Percentiles rank a stretch among this genome's conserved stretches.
phyloP scores from a whole-genome alignment of 2,329 filamentous ascomycete genomes.

The Fusarium sterilihyphosum region DNA sequence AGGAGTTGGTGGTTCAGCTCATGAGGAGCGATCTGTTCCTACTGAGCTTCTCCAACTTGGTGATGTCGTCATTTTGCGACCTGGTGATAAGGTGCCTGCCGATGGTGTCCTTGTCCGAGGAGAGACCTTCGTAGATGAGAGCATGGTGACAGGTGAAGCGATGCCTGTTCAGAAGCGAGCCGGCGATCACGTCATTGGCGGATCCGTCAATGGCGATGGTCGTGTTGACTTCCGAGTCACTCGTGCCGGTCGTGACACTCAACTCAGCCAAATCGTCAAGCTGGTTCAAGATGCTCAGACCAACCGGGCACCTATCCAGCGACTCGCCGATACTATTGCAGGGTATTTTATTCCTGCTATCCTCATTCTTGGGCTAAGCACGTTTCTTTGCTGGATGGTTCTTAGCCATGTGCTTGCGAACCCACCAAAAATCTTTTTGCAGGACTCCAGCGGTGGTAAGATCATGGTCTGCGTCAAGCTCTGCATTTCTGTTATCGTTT shows the following conservation, averaged over 20 bases:
- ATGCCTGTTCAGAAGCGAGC: conserved; percentile 93
- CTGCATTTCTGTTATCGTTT: conserved; percentile 98
- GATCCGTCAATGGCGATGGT: conserved; percentile 94
- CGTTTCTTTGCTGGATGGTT: conserved; percentile 94
- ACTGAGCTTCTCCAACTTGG: conserved; percentile 95
- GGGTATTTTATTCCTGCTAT: conserved; percentile 95
- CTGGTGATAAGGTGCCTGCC: conserved; percentile 95
- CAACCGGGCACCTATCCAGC: conserved; percentile 91
- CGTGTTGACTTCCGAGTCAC: conserved; percentile 93
- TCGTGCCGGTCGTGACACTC: conserved; percentile 91
- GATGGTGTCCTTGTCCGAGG: conserved; percentile 89
- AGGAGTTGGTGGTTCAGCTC: conserved; percentile 64
- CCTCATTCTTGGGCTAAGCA: conserved; percentile 82
- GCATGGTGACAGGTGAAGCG: conserved; percentile 97
- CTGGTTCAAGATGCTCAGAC: conserved; percentile 98
- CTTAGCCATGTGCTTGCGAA: conserved; percentile 85
- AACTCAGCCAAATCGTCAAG: conserved; percentile 97
- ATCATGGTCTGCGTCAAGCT: conserved; percentile 97
- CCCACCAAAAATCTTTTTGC: conserved; percentile 88
- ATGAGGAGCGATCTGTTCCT: conserved; percentile 87
- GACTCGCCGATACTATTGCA: conserved; percentile 88
- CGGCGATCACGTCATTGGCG: conserved; percentile 83
- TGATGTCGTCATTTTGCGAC: conserved; percentile 90
- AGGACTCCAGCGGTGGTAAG: conserved; percentile 84
- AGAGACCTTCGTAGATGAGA: conserved; percentile 94